Evolutionary conservation across 192 early-diverging fungal species (phyloP).

Genomic region (Irineochytrium annulatum): DNA sequence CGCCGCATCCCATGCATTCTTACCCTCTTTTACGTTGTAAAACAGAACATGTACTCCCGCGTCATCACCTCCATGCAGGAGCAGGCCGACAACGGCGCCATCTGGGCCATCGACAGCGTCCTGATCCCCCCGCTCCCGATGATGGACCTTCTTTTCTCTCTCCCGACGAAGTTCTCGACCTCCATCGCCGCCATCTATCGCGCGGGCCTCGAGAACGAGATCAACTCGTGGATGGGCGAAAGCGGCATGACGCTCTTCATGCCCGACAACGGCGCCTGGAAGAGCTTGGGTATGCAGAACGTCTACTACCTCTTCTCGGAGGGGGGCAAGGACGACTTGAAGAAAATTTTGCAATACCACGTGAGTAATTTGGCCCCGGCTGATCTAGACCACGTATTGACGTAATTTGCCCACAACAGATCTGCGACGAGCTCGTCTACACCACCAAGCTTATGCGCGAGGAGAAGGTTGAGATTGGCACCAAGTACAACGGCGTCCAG

Average conservation of each 20-base stretch:
- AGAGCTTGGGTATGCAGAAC: constrained; percentile 29
- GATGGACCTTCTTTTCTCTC: constrained; percentile 8
- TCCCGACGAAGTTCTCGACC: constrained; percentile 33
- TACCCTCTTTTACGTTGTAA: constrained; percentile 7
- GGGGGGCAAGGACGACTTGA: constrained; percentile 22
- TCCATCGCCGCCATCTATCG: constrained; percentile 13
- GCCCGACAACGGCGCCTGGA: constrained; percentile 33
- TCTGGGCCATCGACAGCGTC: constrained; percentile 27
- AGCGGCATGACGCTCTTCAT: constrained; percentile 27
- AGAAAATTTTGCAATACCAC: constrained; percentile 36
- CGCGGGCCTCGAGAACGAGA: constrained; percentile 5
- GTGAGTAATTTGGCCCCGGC: constrained; percentile 11
- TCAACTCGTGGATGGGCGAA: constrained; percentile 10
- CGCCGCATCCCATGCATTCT: background rate
- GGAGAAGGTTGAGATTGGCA: constrained; percentile 14
- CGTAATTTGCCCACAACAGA: constrained; percentile 10
- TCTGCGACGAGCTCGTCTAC: constrained; percentile 24
- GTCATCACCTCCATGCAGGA: constrained; percentile 11
- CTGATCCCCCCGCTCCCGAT: constrained; percentile 16
- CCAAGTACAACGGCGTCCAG: constrained; percentile 9
- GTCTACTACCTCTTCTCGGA: constrained; percentile 28
- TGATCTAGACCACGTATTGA: constrained; percentile 5
- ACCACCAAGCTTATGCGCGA: constrained; percentile 31
- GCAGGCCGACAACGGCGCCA: constrained; percentile 31
- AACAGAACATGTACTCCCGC: constrained; percentile 30